Percentiles rank a stretch among this genome's conserved stretches.
phyloP scores from a whole-genome alignment of 371 early-diverging fungal genomes.

The Mortierella sp. region DNA sequence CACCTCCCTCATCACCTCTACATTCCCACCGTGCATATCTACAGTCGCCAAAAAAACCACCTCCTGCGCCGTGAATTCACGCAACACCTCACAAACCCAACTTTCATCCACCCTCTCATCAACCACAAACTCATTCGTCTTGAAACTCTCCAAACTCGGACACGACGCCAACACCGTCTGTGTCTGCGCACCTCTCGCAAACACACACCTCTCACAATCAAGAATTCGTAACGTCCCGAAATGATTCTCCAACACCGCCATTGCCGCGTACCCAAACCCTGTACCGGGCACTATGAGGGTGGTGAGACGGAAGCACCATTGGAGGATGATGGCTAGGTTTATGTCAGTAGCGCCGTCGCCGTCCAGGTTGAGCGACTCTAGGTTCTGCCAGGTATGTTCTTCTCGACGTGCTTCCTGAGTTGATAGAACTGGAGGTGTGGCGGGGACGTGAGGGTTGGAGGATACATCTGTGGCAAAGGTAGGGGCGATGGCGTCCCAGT shows the following conservation, averaged over 20 bases:
- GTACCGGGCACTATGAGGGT: not conserved
- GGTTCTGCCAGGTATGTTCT: not conserved
- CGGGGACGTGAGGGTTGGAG: not conserved
- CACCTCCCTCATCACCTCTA: not conserved
- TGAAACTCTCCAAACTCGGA: not conserved
- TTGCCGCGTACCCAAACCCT: not conserved
- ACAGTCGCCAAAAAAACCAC: not conserved
- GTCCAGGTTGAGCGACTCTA: not conserved
- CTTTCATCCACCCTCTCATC: not conserved
- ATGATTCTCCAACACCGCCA: not conserved
- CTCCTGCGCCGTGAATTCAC: not conserved
- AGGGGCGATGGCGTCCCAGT: not conserved
- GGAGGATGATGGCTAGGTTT: not conserved
- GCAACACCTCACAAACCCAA: not conserved
- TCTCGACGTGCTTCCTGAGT: not conserved
- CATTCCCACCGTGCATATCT: too few relatives aligned
- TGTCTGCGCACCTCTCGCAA: not conserved
- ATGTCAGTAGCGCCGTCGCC: not conserved
- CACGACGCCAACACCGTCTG: not conserved
- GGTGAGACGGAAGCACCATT: not conserved
- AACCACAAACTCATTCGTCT: not conserved
- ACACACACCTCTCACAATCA: not conserved
- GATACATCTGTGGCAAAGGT: not conserved
- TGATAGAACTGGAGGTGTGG: not conserved
- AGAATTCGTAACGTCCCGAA: not conserved